Evolutionary conservation across 169 alveolate species (phyloP), one percentile per base, ranked within the genome.

Genomic region (Toxoplasma gondii): DNA sequence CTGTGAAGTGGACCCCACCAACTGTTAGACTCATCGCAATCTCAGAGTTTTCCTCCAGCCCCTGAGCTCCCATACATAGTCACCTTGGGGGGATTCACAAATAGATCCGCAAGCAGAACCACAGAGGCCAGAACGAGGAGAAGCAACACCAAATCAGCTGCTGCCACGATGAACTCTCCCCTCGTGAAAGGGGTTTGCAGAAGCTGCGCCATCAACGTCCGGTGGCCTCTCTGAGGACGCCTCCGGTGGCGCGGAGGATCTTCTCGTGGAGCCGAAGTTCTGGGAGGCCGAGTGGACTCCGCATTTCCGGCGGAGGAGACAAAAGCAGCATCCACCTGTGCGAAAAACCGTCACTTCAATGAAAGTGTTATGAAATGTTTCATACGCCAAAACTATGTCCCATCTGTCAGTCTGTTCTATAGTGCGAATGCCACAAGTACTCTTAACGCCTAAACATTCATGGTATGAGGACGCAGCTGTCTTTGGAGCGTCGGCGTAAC

Each of bases 111-210:
- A 43, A 93, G 70, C 67, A 93, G 74, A 43, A 93, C 38, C 90
- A 93, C 82, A 27, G 93, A 84, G n/a, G 95, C 95, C 41, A 93
- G 58, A 31, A 93, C 88, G 45, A 93, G 80, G 36, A 93, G 83
- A 80, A 86, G 43, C 58, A 93, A 87, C 80, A 70, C 84, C 93
- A 93, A 45, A 69, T 93, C 95, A 10, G 93, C 95, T 91, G 82
- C 53, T 0, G 95, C 93, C 58, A 93, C 84, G 24, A 93, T 70
- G 39, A 93, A 86, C 67, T 93, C 95, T 88, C 93, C 90, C 39
- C 95, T 84, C 54, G 88, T 53, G 5, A 70, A 44, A 5, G 95
- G 95, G 5, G 80, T 34, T 41, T 80, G 80, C 9, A 93, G 38
- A 45, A 88, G 90, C 44, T 86, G 92, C 17, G 91, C 64, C 93